Percentiles rank a stretch among this genome's conserved stretches.
These are phyloP conservation scores for Sporothrix mexicana DNA, from an alignment of 2,329 filamentous ascomycete genomes.

Conservation along the genomic window DNA sequence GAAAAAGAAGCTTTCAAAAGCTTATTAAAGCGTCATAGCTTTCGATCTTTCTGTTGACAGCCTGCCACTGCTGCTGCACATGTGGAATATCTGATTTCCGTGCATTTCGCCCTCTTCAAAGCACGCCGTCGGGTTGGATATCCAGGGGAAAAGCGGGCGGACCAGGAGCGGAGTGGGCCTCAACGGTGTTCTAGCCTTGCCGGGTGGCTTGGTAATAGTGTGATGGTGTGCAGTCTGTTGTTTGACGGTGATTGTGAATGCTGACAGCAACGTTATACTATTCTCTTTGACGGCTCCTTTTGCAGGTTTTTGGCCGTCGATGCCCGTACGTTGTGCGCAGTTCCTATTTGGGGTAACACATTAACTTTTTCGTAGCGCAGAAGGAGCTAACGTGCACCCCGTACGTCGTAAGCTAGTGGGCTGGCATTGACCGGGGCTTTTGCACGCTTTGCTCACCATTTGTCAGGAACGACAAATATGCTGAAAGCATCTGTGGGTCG, in stretches of 20 bases:
- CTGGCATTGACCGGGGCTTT: neutral
- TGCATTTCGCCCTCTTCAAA: too few relatives aligned
- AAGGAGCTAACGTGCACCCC: neutral
- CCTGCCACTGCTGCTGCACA: too few relatives aligned
- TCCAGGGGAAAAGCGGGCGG: too few relatives aligned
- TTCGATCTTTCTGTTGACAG: too few relatives aligned
- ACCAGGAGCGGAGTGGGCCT: too few relatives aligned
- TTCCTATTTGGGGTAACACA: neutral
- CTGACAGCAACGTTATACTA: neutral
- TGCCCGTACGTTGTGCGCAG: neutral
- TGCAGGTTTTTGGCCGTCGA: neutral
- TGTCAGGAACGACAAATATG: conserved; percentile 35
- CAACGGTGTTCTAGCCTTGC: too few relatives aligned
- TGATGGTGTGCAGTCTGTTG: too few relatives aligned
- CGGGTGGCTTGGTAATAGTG: too few relatives aligned
- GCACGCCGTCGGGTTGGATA: too few relatives aligned
- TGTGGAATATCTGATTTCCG: too few relatives aligned
- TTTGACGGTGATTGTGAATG: neutral
- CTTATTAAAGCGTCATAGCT: conserved; percentile 7
- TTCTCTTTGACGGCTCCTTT: neutral
- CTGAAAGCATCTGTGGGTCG: conserved; percentile 18
- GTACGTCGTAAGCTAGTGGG: neutral
- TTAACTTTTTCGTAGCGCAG: neutral
- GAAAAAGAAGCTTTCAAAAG: conserved; percentile 22
- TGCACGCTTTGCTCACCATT: conserved; percentile 26